A percentile compares a stretch with the other conserved stretches of the same genome.
These are phyloP conservation scores for Penicillium hordei DNA, from an alignment of 2,329 filamentous ascomycete genomes.

Conservation along the genomic window DNA sequence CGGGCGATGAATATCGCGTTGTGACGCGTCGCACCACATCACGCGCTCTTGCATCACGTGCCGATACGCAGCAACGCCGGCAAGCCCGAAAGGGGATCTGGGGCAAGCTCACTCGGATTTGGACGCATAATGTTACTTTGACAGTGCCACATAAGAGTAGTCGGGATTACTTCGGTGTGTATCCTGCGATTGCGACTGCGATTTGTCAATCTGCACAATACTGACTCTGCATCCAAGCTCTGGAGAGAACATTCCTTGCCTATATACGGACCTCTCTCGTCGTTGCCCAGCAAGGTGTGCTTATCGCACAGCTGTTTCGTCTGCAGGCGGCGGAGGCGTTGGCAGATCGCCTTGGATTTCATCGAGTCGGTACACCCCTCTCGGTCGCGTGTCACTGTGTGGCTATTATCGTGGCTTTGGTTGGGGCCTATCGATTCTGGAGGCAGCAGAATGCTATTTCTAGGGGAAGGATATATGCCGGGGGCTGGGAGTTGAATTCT, in stretches of 20 bases:
- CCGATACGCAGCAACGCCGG: conserved; percentile 6
- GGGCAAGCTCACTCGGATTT: conserved; percentile 75
- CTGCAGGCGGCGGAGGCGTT: conserved; percentile 48
- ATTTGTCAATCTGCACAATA: not conserved
- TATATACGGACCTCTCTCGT: conserved; percentile 70
- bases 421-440: conserved; percentile 63
- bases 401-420: conserved; percentile 50
- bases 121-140: conserved; percentile 57
- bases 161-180: conserved; percentile 45
- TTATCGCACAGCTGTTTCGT: conserved; percentile 67
- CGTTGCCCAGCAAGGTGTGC: conserved; percentile 66
- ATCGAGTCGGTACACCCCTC: conserved; percentile 62
- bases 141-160: conserved; percentile 42
- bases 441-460: conserved; percentile 60
- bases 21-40: conserved; percentile 29
- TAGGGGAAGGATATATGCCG: conserved; percentile 56
- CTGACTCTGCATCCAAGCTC: conserved; percentile 49
- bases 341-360: conserved; percentile 58
- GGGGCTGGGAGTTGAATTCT: conserved; percentile 58
- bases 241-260: conserved; percentile 72
- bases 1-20: conserved; percentile 34
- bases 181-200: not conserved
- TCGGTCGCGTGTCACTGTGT: conserved; percentile 49
- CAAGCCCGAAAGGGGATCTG: conserved; percentile 49
- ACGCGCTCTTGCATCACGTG: conserved; percentile 12